These are phyloP conservation scores for Trametes maxima DNA, from an alignment of 768 basidiomycete genomes.

Conservation along the genomic window DNA sequence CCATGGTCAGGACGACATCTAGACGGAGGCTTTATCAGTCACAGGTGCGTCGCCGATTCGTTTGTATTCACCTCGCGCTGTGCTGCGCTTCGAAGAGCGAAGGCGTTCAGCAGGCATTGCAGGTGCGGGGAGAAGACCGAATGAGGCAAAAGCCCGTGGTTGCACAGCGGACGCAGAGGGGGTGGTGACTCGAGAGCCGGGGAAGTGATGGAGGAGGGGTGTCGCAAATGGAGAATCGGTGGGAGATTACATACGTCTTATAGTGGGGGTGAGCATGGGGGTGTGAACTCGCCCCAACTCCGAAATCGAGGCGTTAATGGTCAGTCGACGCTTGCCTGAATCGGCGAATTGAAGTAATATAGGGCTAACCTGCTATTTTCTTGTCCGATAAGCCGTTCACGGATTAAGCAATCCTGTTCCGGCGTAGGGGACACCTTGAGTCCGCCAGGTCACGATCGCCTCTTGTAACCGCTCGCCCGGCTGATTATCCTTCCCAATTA, in stretches of 20 bases:
- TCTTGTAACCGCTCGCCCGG: slow-evolving; percentile 11
- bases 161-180: slow-evolving; percentile 24
- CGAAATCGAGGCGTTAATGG: slow-evolving; percentile 25
- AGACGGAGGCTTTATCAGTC: slow-evolving; percentile 11
- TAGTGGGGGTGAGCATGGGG: slow-evolving; percentile 20
- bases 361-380: slow-evolving; percentile 15
- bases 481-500: slow-evolving; percentile 20
- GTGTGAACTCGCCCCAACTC: slow-evolving; percentile 25
- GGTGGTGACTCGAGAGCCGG: slow-evolving; percentile 24
- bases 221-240: slow-evolving; percentile 29
- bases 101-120: slow-evolving; percentile 27
- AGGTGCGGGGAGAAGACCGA: slow-evolving; percentile 7
- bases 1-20: slow-evolving; percentile 17
- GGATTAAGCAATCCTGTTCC: slow-evolving; percentile 8
- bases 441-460: slow-evolving; percentile 13
- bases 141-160: slow-evolving; percentile 18
- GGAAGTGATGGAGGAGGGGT: slow-evolving; percentile 28
- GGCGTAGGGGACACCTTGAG: slow-evolving; percentile 4
- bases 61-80: slow-evolving; percentile 17
- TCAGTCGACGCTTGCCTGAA: slow-evolving; percentile 18
- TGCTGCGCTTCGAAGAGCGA: slow-evolving; percentile 24
- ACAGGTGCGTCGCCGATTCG: slow-evolving; percentile 5
- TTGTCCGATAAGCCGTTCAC: slow-evolving; percentile 16
- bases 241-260: slow-evolving; percentile 33
- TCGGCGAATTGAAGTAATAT: slow-evolving; percentile 15